Evolutionary conservation across 2,329 filamentous ascomycete genomes (phyloP).

Genomic region (Xylaria sp.): DNA sequence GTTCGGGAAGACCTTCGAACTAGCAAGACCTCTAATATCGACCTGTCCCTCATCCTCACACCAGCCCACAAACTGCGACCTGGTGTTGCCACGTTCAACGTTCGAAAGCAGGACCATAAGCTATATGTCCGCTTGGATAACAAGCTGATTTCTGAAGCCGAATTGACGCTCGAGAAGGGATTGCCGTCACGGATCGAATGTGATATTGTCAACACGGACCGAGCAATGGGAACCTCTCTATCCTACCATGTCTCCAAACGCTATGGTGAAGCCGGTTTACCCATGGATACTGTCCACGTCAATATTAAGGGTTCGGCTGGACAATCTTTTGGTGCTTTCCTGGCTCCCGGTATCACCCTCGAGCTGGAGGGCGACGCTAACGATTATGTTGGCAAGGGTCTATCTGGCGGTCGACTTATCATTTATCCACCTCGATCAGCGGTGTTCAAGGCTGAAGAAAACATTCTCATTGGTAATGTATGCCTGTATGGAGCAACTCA

Average conservation of each 20-base stretch:
- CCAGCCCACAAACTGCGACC: conserved; percentile 96
- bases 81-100: conserved; percentile 95
- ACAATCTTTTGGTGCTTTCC: conserved; percentile 94
- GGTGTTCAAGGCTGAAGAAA: conserved; percentile 96
- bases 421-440: conserved; percentile 91
- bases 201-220: conserved; percentile 96
- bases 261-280: conserved; percentile 88
- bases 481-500: conserved; percentile 94
- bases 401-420: conserved; percentile 92
- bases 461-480: conserved; percentile 91
- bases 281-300: conserved; percentile 92
- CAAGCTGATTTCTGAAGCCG: conserved; percentile 95
- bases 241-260: conserved; percentile 96
- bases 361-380: conserved; percentile 97
- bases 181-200: conserved; percentile 93
- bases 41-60: conserved; percentile 90
- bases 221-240: conserved; percentile 90
- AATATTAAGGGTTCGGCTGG: conserved; percentile 97
- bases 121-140: conserved; percentile 95
- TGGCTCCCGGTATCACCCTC: conserved; percentile 91
- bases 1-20: conserved; percentile 90
- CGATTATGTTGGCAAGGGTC: conserved; percentile 95
- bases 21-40: conserved; percentile 91
- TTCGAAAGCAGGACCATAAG: conserved; percentile 96
- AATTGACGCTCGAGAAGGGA: conserved; percentile 93